Evolutionary conservation across 306 rosid species (phyloP).

Genomic region (Trifolium subterraneum): DNA sequence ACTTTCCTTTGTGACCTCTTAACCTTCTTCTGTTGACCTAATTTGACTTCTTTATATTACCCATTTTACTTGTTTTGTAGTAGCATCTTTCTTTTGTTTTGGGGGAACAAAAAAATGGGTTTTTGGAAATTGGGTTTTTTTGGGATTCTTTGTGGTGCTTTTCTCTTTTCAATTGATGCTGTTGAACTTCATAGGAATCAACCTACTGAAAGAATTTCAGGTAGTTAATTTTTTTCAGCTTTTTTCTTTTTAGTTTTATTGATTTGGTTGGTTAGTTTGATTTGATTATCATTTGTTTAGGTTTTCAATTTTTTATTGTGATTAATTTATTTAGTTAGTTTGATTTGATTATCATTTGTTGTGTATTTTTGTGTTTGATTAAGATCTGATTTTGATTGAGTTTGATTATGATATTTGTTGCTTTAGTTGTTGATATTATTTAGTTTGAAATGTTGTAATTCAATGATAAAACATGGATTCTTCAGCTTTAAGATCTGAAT

Average conservation of each 20-base stretch:
- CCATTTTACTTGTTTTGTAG: neutral
- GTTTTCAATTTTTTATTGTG: conserved; percentile 3
- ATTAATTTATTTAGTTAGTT: neutral
- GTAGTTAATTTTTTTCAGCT: conserved; percentile 41
- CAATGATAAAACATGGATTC: conserved; percentile 27
- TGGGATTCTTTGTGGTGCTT: conserved; percentile 58
- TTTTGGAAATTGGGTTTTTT: conserved; percentile 58
- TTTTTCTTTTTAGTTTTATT: neutral
- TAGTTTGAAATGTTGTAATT: conserved; percentile 16
- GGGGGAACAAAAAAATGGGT: conserved; percentile 48
- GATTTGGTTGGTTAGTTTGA: neutral
- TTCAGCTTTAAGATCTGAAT: conserved; percentile 16
- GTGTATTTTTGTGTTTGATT: conserved; percentile 22
- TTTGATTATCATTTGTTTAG: conserved; percentile 18
- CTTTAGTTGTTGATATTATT: conserved; percentile 2
- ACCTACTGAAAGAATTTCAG: conserved; percentile 93
- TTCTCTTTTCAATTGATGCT: conserved; percentile 53
- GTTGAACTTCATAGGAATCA: conserved; percentile 61
- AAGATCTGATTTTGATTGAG: conserved; percentile 51
- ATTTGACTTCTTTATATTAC: conserved; percentile 17
- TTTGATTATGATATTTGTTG: conserved; percentile 36
- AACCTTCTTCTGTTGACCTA: conserved; percentile 48
- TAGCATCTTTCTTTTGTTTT: neutral
- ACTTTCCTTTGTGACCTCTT: conserved; percentile 46
- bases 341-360: neutral